These are phyloP conservation scores for Tolypocladium paradoxum DNA, from an alignment of 2,329 filamentous ascomycete species.

Conservation along the genomic window DNA sequence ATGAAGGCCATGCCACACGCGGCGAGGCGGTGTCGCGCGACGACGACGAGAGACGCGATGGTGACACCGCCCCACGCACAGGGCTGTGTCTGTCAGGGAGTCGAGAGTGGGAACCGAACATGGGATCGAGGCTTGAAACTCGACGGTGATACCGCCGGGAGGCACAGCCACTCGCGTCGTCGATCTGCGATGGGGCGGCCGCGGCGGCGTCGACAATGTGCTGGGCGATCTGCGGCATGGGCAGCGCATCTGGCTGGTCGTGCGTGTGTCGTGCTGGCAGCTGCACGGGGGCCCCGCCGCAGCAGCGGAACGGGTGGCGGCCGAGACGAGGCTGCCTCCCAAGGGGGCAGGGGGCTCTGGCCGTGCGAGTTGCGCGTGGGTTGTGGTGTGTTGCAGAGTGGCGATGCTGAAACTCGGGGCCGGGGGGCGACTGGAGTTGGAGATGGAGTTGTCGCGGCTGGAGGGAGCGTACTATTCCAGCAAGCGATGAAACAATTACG, in stretches of 20 bases:
- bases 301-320: not conserved
- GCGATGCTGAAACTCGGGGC: not conserved
- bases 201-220: not conserved
- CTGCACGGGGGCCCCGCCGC: not conserved
- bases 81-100: not conserved
- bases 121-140: not conserved
- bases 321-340: not conserved
- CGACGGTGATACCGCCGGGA: not conserved
- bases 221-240: not conserved
- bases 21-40: not conserved
- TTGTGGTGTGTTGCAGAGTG: not conserved
- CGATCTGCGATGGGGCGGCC: not conserved
- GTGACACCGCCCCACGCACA: not conserved
- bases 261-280: not conserved
- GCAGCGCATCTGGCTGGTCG: not conserved
- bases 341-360: not conserved
- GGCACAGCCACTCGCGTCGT: not conserved
- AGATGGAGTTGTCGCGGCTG: not conserved
- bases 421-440: too few relatives aligned
- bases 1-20: not conserved
- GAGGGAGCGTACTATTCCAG: not conserved
- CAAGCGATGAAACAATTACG: too few relatives aligned
- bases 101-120: not conserved
- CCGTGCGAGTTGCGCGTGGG: not conserved
- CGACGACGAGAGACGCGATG: not conserved